Conservation (phyloP, 441 rosid genomes). For the Pelargonium myrrhifolium region DNA sequence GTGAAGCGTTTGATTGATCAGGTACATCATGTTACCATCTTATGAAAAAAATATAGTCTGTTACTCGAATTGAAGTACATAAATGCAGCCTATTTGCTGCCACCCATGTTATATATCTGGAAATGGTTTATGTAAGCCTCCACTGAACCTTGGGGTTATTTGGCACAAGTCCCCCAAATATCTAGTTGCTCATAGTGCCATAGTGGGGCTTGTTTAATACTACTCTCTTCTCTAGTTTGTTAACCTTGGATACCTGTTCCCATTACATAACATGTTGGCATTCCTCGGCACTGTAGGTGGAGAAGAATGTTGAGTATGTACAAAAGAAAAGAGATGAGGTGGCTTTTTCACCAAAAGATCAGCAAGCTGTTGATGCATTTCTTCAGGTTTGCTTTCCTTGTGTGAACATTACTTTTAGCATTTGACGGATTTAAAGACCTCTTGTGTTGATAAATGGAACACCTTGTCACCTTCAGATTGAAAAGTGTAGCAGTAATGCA, state of each 20-base stretch:
- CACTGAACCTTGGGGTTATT: background rate
- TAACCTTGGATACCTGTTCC: too few relatives aligned
- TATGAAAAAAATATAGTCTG: background rate
- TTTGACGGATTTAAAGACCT: background rate
- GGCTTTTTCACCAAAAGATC: slow-evolving; percentile 80
- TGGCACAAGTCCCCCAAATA: background rate
- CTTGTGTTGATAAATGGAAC: slow-evolving; percentile 5
- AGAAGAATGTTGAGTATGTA: slow-evolving; percentile 64
- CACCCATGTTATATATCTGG: background rate
- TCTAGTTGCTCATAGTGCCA: background rate
- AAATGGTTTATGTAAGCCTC: background rate
- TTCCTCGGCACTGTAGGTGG: slow-evolving; percentile 41
- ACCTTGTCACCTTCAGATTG: background rate
- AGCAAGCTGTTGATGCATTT: slow-evolving; percentile 58
- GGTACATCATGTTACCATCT: slow-evolving; percentile 30
- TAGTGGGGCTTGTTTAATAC: background rate
- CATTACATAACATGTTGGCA: background rate
- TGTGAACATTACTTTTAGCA: background rate
- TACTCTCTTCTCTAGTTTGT: background rate
- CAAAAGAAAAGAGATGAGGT: slow-evolving; percentile 77
- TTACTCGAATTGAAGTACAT: background rate
- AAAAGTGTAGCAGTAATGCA: background rate
- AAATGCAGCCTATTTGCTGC: background rate
- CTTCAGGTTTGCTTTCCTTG: slow-evolving; percentile 41
- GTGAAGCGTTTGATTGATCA: slow-evolving; percentile 70